Evolutionary conservation across 129 eudicot genomes (phyloP), one percentile per base, ranked within the genome.

Genomic region (Centella asiatica): DNA sequence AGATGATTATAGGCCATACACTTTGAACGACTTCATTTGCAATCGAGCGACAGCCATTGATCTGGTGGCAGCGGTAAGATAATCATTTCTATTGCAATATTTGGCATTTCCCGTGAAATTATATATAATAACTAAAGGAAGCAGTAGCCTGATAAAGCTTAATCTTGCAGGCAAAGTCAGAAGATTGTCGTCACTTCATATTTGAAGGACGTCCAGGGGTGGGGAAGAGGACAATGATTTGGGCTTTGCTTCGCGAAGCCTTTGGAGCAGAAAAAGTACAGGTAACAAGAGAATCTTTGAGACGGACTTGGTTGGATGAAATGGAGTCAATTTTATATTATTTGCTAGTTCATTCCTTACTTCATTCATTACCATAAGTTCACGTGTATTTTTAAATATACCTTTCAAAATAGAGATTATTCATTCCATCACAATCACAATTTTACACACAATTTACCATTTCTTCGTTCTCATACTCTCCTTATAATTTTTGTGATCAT

Each of bases 161-260:
- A 34, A 36, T 14, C 39, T 28, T 15, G 40, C 23, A 36, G 28
- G 13, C 28, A 44, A 44, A 44, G 8, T 44, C 47, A 5, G 47
- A 18, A 44, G 47, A 44, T 1, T 44, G 47, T 18, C 14, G 47
- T 44, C 47, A 44, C 47, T 44, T 44, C 47, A 44, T 46, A 46
- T 46, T 46, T 46, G 52, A 17, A 46, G 52, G 52, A 46, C 46
- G 12, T 42, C 74, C 78, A 24, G 82, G 83, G 24, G 83, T 78
- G 32, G 83, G 83, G 19, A 78, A 78, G 75, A 69, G 78, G 60
- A 78, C 83, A 72, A 78, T 78, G 83, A 78, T 78, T n/a, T 64
- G 64, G 75, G 83, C 83, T 46, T 45, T 73, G 60, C 78, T 78
- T 50, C 69, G 72, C 5, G 76, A 72, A 57, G 75, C 40, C 26